Percentiles rank a stretch among this genome's conserved stretches.
Conservation (phyloP, 208 protist genomes). For the Entamoeba dispar region DNA sequence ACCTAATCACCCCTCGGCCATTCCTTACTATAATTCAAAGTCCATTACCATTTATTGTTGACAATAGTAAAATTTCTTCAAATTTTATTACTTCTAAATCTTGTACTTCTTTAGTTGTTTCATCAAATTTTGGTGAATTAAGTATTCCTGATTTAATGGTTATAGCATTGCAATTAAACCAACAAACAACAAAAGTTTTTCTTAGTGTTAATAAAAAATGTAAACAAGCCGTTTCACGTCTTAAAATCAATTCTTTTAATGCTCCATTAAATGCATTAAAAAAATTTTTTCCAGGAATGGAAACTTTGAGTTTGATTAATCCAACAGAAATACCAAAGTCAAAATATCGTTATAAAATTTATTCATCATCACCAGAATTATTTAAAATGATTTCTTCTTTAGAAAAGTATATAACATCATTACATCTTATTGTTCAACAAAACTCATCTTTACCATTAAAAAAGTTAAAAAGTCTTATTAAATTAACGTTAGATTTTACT, state of each 20-base stretch:
- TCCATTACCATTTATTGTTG: not conserved
- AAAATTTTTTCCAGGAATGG: not conserved
- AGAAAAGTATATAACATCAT: not conserved
- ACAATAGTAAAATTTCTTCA: not conserved
- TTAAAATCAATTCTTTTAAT: not conserved
- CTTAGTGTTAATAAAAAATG: not conserved
- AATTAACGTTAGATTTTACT: not conserved
- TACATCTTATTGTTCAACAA: not conserved
- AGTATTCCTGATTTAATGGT: not conserved
- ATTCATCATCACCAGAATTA: not conserved
- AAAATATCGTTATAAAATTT: not conserved
- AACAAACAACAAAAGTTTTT: not conserved
- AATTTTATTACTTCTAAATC: not conserved
- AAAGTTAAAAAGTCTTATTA: not conserved
- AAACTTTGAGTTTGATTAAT: not conserved
- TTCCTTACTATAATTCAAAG: not conserved
- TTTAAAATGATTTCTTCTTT: not conserved
- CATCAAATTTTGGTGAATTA: not conserved
- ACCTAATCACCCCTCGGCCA: too few species aligned
- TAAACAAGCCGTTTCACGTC: not conserved
- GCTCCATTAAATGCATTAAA: not conserved
- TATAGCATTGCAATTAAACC: not conserved
- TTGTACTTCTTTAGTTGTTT: not conserved
- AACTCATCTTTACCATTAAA: not conserved
- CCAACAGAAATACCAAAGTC: not conserved